Evolutionary conservation across 371 early-diverging fungal genomes (phyloP).

Genomic region (Choanephora cucurbitarum): DNA sequence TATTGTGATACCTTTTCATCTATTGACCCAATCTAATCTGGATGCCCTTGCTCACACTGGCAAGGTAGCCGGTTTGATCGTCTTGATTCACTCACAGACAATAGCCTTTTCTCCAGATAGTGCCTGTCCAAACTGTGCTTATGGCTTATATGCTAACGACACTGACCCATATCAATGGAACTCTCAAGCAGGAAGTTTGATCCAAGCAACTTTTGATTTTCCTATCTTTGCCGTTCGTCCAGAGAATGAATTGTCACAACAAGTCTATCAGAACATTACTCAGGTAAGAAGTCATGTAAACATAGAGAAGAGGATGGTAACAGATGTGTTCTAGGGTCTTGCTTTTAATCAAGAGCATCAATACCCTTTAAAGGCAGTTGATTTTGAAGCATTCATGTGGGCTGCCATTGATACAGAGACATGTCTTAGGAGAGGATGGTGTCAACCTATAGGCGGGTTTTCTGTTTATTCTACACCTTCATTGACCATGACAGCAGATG

Average conservation of each 20-base stretch:
- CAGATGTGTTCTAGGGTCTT: constrained; percentile 48
- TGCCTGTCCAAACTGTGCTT: constrained; percentile 71
- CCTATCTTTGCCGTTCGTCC: constrained; percentile 71
- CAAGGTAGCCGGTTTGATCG: constrained; percentile 33
- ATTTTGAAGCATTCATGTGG: constrained; percentile 76
- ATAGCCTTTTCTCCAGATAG: constrained; percentile 57
- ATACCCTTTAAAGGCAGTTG: constrained; percentile 69
- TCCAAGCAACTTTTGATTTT: constrained; percentile 57
- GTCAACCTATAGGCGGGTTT: constrained; percentile 70
- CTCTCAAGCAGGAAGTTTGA: constrained; percentile 62
- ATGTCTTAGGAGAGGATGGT: constrained; percentile 74
- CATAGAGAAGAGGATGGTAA: background rate
- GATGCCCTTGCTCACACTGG: constrained; percentile 17
- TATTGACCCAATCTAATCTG: constrained; percentile 51
- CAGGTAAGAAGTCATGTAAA: constrained; percentile 19
- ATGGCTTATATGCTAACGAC: no score
- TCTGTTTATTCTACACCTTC: constrained; percentile 76
- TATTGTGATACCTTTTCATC: constrained; percentile 60
- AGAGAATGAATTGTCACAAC: constrained; percentile 36
- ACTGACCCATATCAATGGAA: constrained; percentile 86
- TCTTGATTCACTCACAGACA: constrained; percentile 11
- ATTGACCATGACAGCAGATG: constrained; percentile 46
- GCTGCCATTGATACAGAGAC: constrained; percentile 67
- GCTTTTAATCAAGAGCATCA: constrained; percentile 47
- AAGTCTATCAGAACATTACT: constrained; percentile 38